phyloP scores from a whole-genome alignment of 2,329 filamentous ascomycete species.

The Pseudogymnoascus sp. region DNA sequence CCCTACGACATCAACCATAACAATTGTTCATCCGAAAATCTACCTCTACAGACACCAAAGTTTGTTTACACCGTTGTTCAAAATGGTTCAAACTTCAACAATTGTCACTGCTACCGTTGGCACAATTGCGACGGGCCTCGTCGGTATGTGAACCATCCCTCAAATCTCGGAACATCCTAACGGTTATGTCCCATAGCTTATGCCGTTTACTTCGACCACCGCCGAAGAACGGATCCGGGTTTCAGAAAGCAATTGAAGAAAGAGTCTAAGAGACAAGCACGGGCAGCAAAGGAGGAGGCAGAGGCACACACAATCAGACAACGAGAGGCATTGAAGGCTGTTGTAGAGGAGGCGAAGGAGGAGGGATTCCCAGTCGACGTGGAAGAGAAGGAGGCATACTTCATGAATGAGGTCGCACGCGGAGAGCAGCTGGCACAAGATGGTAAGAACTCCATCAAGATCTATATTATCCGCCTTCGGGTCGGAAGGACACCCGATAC shows the following conservation, averaged over 20 bases:
- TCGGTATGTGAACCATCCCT: conserved; percentile 40
- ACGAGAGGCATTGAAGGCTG: conserved; percentile 64
- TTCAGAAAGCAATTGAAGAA: conserved; percentile 63
- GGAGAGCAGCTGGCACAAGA: conserved; percentile 78
- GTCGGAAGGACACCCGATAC: not conserved
- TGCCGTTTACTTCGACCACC: conserved; percentile 60
- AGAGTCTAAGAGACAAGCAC: conserved; percentile 65
- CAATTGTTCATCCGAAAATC: conserved; percentile 2
- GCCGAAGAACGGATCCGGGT: conserved; percentile 53
- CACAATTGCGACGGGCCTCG: conserved; percentile 49
- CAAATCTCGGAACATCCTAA: conserved; percentile 7
- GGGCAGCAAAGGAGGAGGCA: conserved; percentile 64
- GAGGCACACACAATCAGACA: conserved; percentile 57
- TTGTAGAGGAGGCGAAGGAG: conserved; percentile 73
- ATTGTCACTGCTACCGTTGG: conserved; percentile 54
- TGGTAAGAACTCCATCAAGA: conserved; percentile 48
- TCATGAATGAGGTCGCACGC: conserved; percentile 88
- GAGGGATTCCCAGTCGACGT: conserved; percentile 86
- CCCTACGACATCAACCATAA: conserved; percentile 11
- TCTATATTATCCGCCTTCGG: not conserved
- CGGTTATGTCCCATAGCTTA: conserved; percentile 41
- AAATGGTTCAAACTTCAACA: conserved; percentile 43
- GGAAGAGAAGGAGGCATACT: conserved; percentile 91
- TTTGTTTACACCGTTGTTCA: conserved; percentile 16
- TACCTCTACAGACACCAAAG: not conserved